Evolutionary conservation across 78 protist species (phyloP).

Genomic region (Planoprotostelium fungivorum): DNA sequence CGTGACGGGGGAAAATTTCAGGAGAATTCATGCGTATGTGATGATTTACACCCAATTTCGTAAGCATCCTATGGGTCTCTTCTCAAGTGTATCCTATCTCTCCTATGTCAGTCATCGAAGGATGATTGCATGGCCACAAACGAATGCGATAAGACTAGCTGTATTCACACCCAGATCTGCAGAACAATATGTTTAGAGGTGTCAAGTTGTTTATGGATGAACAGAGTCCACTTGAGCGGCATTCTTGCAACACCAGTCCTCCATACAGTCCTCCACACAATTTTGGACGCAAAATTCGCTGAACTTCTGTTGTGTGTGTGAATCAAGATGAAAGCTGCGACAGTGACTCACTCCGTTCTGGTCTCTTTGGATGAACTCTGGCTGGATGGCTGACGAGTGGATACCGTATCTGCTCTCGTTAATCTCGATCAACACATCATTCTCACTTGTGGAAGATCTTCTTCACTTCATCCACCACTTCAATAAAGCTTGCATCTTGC

Average conservation of each 20-base stretch:
- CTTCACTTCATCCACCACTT: slow-evolving; percentile 8
- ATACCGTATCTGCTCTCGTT: slow-evolving; percentile 21
- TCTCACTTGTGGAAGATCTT: slow-evolving; percentile 38
- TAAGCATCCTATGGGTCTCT: too few relatives aligned
- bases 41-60: too few relatives aligned
- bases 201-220: too few relatives aligned
- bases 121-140: too few relatives aligned
- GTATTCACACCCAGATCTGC: too few relatives aligned
- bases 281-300: slow-evolving; percentile 32
- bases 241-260: slow-evolving; percentile 59
- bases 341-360: neutral
- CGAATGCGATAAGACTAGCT: too few relatives aligned
- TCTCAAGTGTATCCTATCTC: too few relatives aligned
- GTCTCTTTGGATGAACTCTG: slow-evolving; percentile 51
- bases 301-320: neutral
- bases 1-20: too few relatives aligned
- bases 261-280: slow-evolving; percentile 36
- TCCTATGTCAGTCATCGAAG: too few relatives aligned
- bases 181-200: too few relatives aligned
- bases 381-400: slow-evolving; percentile 65
- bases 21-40: too few relatives aligned
- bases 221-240: slow-evolving; percentile 13
- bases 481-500: neutral
- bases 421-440: neutral
- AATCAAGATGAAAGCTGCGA: too few relatives aligned